Evolutionary conservation across 208 protist genomes (phyloP), one percentile per base, ranked within the genome.

Genomic region (Acanthamoeba castellanii): DNA sequence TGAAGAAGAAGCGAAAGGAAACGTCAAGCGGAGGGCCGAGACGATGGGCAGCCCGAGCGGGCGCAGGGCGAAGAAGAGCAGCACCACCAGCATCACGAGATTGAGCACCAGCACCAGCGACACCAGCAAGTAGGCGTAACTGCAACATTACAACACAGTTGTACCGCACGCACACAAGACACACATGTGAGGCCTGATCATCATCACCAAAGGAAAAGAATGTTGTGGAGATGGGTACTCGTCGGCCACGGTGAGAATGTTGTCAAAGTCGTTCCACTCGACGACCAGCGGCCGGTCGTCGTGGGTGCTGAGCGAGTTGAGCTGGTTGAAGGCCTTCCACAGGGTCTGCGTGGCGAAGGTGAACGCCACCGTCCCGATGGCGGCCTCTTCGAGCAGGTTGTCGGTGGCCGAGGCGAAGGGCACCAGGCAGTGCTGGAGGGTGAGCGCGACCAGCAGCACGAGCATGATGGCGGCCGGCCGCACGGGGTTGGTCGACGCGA

Each of bases 311-410:
- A 50, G 20, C 37, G 34, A 47, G 42, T 81, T 22, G 32, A 81
- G 72, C 72, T 81, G 72, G 9, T 47, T 47, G 72, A 81, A 32
- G 25, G 32, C 14, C 20, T n/a, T 22, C 72, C 72, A 81, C 20
- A 50, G 25, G 34, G 25, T 50, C 72, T 81, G 72, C 32, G 30
- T 32, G 72, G 72, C 72, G 20, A 81, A 81, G 20, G 72, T 81
- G 72, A 81, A 81, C 72, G 34, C 72, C 1, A 32, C 30, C 18
- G 72, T 81, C 4, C 72, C 72, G 37, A 81, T 22, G 37, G 72
- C 72, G 6, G 30, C 16, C 72, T 81, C 72, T 20, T 81, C 72
- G 37, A 81, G 72, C 72, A 2, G 42, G 72, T 81, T 81, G 72
- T 81, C 72, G 72, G 7, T 8, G 7, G 30, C 8, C 16, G 20